These are phyloP conservation scores for Fusarium sp. DNA, from an alignment of 2,329 filamentous ascomycete species.

Conservation along the genomic window DNA sequence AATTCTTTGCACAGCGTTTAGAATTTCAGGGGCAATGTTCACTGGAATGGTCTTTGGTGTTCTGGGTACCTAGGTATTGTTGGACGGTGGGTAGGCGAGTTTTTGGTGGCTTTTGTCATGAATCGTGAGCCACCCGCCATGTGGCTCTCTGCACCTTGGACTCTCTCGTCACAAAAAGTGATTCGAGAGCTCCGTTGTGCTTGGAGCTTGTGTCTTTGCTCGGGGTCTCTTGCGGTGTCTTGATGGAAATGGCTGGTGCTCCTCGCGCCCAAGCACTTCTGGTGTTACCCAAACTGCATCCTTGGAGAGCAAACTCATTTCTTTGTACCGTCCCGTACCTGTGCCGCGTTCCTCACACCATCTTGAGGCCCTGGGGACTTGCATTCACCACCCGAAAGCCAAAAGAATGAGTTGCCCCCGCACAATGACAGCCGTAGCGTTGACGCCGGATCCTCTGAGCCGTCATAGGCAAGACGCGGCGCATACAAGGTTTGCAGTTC, in stretches of 20 bases:
- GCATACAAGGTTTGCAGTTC: constrained; percentile 35
- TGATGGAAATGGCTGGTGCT: constrained; percentile 7
- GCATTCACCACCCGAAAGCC: constrained; percentile 25
- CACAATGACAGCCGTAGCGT: constrained; percentile 30
- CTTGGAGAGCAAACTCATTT: constrained; percentile 35
- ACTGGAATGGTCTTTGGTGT: constrained; percentile 36
- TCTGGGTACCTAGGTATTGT: constrained; percentile 17
- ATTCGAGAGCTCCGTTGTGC: constrained; percentile 1
- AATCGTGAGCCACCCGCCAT: constrained; percentile 33
- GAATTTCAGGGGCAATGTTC: constrained; percentile 31
- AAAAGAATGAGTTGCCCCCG: constrained; percentile 20
- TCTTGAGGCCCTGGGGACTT: constrained; percentile 12
- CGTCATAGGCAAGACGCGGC: constrained; percentile 29
- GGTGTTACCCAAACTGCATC: constrained; percentile 38
- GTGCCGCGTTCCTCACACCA: constrained; percentile 28
- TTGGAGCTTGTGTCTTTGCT: constrained; percentile 6
- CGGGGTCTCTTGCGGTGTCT: constrained; percentile 21
- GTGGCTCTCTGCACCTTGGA: constrained; percentile 16
- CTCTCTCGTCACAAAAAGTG: constrained; percentile 2
- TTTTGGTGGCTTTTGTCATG: constrained; percentile 36
- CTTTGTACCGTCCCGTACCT: constrained; percentile 14
- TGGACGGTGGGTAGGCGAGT: constrained; percentile 3
- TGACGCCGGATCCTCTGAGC: constrained; percentile 32
- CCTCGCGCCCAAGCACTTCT: constrained; percentile 13
- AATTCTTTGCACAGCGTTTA: constrained; percentile 35